These are phyloP conservation scores for Fusarium foetens DNA, from an alignment of 2,329 filamentous ascomycete genomes.

Conservation along the genomic window DNA sequence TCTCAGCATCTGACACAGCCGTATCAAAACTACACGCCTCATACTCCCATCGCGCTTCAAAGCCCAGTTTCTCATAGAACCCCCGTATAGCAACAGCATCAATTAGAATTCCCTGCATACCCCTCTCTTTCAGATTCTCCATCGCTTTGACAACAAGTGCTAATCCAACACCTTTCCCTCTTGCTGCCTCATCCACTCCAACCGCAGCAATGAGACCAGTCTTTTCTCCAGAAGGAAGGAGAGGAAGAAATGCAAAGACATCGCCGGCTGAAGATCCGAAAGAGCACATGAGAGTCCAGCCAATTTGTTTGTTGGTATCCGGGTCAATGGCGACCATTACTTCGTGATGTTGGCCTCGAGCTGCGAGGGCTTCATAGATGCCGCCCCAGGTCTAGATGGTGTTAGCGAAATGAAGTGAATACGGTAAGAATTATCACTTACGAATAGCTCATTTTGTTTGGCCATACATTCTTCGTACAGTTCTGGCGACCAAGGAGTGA, in stretches of 20 bases:
- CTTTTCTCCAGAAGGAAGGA: constrained; percentile 32
- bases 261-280: background rate
- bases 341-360: constrained; percentile 27
- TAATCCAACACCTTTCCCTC: constrained; percentile 35
- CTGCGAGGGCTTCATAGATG: constrained; percentile 31
- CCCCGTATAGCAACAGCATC: constrained; percentile 36
- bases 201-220: constrained; percentile 40
- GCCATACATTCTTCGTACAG: constrained; percentile 40
- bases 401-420: background rate
- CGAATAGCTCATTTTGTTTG: constrained; percentile 36
- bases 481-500: constrained; percentile 38
- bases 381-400: constrained; percentile 20
- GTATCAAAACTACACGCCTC: background rate
- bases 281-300: constrained; percentile 43
- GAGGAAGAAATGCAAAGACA: constrained; percentile 26
- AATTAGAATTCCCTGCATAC: constrained; percentile 33
- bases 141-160: constrained; percentile 39
- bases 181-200: constrained; percentile 30
- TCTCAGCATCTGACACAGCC: too few relatives aligned
- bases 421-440: background rate
- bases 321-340: constrained; percentile 40
- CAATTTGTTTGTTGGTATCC: constrained; percentile 38
- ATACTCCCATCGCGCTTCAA: constrained; percentile 32
- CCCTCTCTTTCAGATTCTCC: constrained; percentile 34
- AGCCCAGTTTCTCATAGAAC: constrained; percentile 39